Evolutionary conservation across 768 basidiomycete genomes (phyloP).

Genomic region (Tricholoma furcatifolium): DNA sequence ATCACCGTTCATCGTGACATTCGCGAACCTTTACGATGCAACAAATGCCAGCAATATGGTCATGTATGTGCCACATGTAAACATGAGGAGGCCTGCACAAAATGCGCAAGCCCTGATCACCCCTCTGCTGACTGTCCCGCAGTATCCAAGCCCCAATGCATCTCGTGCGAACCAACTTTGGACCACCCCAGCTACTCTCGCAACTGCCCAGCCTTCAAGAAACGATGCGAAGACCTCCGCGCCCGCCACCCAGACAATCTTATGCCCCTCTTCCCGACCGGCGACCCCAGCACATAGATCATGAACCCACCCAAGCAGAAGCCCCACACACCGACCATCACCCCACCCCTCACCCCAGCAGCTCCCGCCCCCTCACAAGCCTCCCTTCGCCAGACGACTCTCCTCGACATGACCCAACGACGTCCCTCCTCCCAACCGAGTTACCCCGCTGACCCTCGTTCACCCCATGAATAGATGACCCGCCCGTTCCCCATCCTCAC

Average conservation of each 20-base stretch:
- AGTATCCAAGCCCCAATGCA: neutral
- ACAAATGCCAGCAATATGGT: constrained; percentile 2
- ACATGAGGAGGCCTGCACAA: neutral
- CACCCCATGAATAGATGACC: constrained; percentile 21
- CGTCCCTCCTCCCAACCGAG: no score
- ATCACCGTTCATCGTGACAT: neutral
- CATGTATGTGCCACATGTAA: neutral
- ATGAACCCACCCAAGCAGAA: neutral
- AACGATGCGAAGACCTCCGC: neutral
- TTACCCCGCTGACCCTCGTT: no score
- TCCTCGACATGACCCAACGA: no score
- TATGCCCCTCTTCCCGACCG: constrained; percentile 10
- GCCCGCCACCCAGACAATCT: constrained; percentile 3
- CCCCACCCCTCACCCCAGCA: no score
- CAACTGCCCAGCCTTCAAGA: neutral
- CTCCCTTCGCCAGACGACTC: no score
- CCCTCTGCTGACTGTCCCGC: neutral
- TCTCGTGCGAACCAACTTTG: neutral
- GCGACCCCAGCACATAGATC: neutral
- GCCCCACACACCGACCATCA: no score
- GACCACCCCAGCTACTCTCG: neutral
- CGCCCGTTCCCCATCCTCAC: neutral
- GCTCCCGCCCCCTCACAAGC: no score
- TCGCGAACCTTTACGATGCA: neutral
- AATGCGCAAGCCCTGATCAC: neutral